Percentiles rank a stretch among this genome's conserved stretches.
phyloP scores from a whole-genome alignment of 1,284 basidiomycete genomes.

The Heterobasidion annosum region DNA sequence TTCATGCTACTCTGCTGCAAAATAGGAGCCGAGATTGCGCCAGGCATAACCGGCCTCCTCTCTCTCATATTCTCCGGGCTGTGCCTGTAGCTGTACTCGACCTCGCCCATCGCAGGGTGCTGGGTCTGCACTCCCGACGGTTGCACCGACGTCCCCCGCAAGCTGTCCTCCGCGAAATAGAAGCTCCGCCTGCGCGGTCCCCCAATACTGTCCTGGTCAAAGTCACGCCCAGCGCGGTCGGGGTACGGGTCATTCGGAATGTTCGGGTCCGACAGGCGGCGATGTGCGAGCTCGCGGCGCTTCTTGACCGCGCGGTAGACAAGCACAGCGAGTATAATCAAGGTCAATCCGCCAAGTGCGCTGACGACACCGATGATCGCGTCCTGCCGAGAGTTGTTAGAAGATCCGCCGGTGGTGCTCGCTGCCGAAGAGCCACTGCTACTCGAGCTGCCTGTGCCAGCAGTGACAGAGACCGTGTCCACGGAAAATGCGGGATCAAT shows the following conservation, averaged over 20 bases:
- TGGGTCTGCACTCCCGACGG: not conserved
- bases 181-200: constrained; percentile 65
- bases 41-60: constrained; percentile 40
- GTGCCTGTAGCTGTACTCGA: constrained; percentile 17
- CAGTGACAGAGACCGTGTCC: constrained; percentile 36
- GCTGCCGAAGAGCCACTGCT: constrained; percentile 6
- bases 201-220: constrained; percentile 66
- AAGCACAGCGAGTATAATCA: constrained; percentile 59
- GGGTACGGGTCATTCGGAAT: constrained; percentile 8
- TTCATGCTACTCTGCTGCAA: constrained; percentile 66
- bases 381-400: constrained; percentile 42
- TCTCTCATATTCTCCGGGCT: constrained; percentile 31
- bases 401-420: constrained; percentile 1
- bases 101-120: constrained; percentile 4
- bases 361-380: constrained; percentile 77
- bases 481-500: constrained; percentile 54
- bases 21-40: constrained; percentile 56
- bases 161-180: constrained; percentile 76
- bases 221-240: constrained; percentile 34
- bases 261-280: constrained; percentile 45
- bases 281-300: constrained; percentile 51
- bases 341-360: constrained; percentile 61
- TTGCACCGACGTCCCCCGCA: constrained; percentile 34
- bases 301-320: constrained; percentile 51
- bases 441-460: constrained; percentile 19